Evolutionary conservation across 2,329 filamentous ascomycete species (phyloP), one percentile per base, ranked within the genome.

Genomic region (Mycogone perniciosa): DNA sequence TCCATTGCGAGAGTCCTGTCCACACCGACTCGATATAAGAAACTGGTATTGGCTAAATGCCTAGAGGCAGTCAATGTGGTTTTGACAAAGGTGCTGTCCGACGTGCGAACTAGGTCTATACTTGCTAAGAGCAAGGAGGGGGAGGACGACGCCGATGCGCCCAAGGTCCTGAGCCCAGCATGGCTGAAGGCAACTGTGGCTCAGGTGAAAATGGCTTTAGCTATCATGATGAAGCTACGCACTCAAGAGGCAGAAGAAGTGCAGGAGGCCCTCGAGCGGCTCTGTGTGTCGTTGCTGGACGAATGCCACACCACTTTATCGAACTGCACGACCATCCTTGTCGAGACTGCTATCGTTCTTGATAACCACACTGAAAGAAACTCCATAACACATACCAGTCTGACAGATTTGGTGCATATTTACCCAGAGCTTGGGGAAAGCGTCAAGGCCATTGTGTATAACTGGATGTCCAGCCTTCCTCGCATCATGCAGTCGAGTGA

Each of bases 401-500:
- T 95, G 4, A 75, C 74, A 30, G 77, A 84, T 54, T 71, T 95
- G 29, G 71, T 85, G 5, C 76, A 71, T 37, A 80, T 84, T 8
- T 82, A 89, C 58, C 69, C 76, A 2, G 72, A 79, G 44, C 74
- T 91, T 2, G 71, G 77, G 4, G 82, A 86, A 26, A 71, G 80
- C 3, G 71, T 92, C 29, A 88, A 88, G 59, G 79, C 76, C 30
- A 85, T 81, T 1, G 75, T 95, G 1, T 87, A 92, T 64, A 84
- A 83, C 47, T 96, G 91, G 90, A 79, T 91, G 27, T 81, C 82
- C 2, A 85, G 88, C 38, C 77, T 99, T 13, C 85, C 92, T 5
- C 80, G 90, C 11, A 69, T 89, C 10, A 91, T 96, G 82, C 89
- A 92, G 64, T 81, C 84, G 7, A 86, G 84, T 57, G 90, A 97